These are phyloP conservation scores for Pseudomonodictys pantanalensis DNA, from an alignment of 495 filamentous ascomycete genomes.

Conservation along the genomic window DNA sequence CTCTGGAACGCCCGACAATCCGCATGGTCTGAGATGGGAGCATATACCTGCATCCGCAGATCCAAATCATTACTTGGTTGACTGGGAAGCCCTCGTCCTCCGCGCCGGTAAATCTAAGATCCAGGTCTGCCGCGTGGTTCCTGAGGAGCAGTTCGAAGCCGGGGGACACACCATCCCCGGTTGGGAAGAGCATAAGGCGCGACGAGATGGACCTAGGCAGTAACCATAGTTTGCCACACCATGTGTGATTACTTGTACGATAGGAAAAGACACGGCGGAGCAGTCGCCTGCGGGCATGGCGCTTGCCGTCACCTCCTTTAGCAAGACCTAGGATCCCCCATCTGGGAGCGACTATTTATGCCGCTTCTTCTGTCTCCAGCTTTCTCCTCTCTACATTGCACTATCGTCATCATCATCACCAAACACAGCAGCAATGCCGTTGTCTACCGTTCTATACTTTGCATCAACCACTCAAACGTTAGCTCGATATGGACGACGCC, in stretches of 20 bases:
- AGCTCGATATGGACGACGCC: no score
- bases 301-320: no score
- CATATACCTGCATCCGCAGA: constrained; percentile 31
- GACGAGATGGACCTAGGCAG: not conserved
- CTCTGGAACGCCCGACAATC: constrained; percentile 52
- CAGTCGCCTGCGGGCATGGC: not conserved
- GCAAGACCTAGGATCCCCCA: no score
- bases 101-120: constrained; percentile 80
- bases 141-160: constrained; percentile 61
- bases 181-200: constrained; percentile 26
- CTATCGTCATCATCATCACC: no score
- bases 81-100: constrained; percentile 48
- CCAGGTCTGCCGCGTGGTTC: constrained; percentile 66
- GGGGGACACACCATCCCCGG: constrained; percentile 21
- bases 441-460: no score
- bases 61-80: constrained; percentile 20
- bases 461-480: no score
- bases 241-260: not conserved
- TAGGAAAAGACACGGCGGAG: not conserved
- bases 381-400: no score
- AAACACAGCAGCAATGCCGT: no score
- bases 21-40: constrained; percentile 55
- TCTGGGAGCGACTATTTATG: no score
- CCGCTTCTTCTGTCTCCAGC: no score
- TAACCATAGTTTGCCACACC: not conserved